Evolutionary conservation across 306 rosid genomes (phyloP), one percentile per base, ranked within the genome.

Genomic region (Vigna unguiculata): DNA sequence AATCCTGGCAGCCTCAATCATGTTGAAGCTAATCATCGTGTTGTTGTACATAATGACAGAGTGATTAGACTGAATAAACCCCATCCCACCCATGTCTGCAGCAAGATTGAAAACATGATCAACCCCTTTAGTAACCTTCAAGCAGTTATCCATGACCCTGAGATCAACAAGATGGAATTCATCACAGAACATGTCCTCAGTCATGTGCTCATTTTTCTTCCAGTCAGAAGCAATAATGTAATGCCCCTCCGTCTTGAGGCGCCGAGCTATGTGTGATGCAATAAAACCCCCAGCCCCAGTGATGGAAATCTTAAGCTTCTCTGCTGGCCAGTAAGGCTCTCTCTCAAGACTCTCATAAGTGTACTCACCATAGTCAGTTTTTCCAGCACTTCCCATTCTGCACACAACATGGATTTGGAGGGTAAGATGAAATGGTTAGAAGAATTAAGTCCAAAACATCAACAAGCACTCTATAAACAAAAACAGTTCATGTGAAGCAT

Each of bases 81-180:
- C 99, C 97, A 95, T 92, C 10, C 99, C 99, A 40, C 99, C 99
- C 99, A 95, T 95, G 77, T 92, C 97, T 76, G 99, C 99, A 24
- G 97, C 99, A 22, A 95, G 96, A 84, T 95, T 95, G 83, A 95
- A 95, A 83, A 92, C 99, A 79, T 95, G 99, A 76, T 84, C 97
- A 63, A 92, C 99, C 20, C 86, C 89, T 34, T 90, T 71, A 1
- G 97, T 92, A 63, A 92, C 97, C 80, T 86, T 92, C 65, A 95
- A 82, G 83, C 99, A 95, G 77, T 95, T 95, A 32, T 95, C 97
- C 99, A 95, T 95, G 71, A 95, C 99, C 87, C 97, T 87, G 5
- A 92, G 93, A 75, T 95, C 99, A 75, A 87, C 99, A n/a, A 92
- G 97, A 84, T 96, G 98, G 82, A 95, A 95, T 76, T 95, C 98